Base-by-base conservation (phyloP, 2,329 filamentous ascomycete species). In the Penicillium sp. region DNA sequence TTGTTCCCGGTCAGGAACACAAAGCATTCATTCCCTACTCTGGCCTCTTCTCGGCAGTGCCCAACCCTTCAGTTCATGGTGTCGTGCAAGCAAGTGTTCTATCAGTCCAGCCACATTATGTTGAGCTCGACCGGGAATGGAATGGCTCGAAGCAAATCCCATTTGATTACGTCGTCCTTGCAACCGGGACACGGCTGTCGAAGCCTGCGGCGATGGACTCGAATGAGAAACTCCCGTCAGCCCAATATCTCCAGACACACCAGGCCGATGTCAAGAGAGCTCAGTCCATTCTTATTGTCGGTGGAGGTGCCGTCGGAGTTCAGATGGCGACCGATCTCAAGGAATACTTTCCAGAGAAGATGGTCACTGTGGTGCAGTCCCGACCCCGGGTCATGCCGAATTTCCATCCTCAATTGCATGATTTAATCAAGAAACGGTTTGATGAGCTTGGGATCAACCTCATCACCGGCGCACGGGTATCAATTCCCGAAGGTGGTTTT, bases 301-400 rank as follows among this genome's bases (percentile, higher is more conserved):
- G 72, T 2, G 70, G 69, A 3, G 71, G 72, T 1, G 71, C 72
- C 1, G 71, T 74, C 0, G 71, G 72, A 0, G 67, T 74, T 2
- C 68, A 75, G 48, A 65, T 73, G 54, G 71, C 71, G 0, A 64
- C 68, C 0, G 72, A 75, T 41, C 57, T 72, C 37, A 73, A 70
- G 45, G 65, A 68, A 30, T 57, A 62, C 8, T 73, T 69, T 40
- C 70, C 69, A 0, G 59, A 65, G 3, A 75, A 74, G 41, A 54
- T 61, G 2, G 63, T 75, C 3, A 68, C 65, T 0, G 51, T 75
- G 6, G 56, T 75, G 2, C 71, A 74, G 44, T 74, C 71, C 1
- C 56, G 72, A 6, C 46, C 55, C 0, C 55, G 57, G 37, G 41
- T 64, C 12, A 62, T 64, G 60, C 58, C 60, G 2, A 55, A 48